Base-by-base conservation (phyloP, 192 early-diverging fungal genomes). In the Dissophora ornata region DNA sequence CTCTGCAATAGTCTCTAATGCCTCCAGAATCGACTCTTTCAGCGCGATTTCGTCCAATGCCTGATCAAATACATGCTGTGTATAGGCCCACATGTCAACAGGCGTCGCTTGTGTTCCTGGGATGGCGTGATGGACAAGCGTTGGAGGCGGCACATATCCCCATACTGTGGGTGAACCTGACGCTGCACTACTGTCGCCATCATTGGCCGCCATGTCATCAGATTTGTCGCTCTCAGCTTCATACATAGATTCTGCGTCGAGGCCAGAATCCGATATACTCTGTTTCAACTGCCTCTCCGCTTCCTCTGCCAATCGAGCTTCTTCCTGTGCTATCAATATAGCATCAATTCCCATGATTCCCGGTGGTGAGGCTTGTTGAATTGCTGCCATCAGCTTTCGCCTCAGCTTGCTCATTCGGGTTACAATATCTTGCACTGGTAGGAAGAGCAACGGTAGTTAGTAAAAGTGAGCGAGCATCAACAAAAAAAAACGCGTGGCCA, bases 1-100 rank as follows among this genome's bases (percentile, higher is more conserved):
- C 22, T 34, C 42, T 13, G 24, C 30, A 15, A 75, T 75, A 2
- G 57, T 75, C 18, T 60, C 55, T 51, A 75, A 30, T 1, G 71
- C 71, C n/a, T 75, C 71, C 42, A 75, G 29, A 6, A 75, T 59
- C 21, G 50, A 44, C 22, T 75, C 63, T 25, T 75, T 75, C 15
- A 75, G 42, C 42, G 53, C 57, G 12, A 75, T 67, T 45, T 75
- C 71, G 28, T 75, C 71, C 28, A 67, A 2, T 7, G 51, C 45
- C 44, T 75, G 71, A 16, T 56, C 63, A 33, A 61, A 61, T 0
- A 75, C 62, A 47, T 67, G 57, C 22, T 75, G 47, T 4, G 51
- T 42, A 47, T 75, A 75, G 0, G 22, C 11, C 8, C 21, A 52
- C 57, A 75, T 65, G 29, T 45, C 62, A 13, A 75, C 6, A 0